These are phyloP conservation scores for Erodium maritimum DNA, from an alignment of 345 rosid species.

Conservation along the genomic window DNA sequence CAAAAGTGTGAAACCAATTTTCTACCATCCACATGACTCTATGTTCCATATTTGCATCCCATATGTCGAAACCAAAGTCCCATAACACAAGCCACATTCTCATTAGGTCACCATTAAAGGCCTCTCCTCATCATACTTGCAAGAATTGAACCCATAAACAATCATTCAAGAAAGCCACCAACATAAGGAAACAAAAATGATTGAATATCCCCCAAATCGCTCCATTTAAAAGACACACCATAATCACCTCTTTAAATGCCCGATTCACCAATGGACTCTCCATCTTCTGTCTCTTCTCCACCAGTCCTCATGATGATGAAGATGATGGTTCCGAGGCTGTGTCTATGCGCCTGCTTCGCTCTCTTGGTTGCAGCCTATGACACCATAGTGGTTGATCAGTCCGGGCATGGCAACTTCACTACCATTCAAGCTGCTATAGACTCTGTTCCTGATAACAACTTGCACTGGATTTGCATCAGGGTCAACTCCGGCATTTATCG, in stretches of 20 bases:
- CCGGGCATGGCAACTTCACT: constrained; percentile 8
- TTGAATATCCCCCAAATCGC: neutral
- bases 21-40: too few relatives aligned
- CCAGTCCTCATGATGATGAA: neutral
- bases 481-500: constrained; percentile 10
- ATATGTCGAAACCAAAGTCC: too few relatives aligned
- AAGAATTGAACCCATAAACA: too few relatives aligned
- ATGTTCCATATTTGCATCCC: too few relatives aligned
- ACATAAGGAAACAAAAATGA: too few relatives aligned
- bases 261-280: neutral
- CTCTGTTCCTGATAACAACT: constrained; percentile 6
- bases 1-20: too few relatives aligned
- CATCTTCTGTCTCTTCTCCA: neutral
- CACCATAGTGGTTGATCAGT: constrained; percentile 8
- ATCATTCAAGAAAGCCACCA: too few relatives aligned
- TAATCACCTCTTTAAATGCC: neutral
- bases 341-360: neutral
- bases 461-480: constrained; percentile 10
- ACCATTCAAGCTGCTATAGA: constrained; percentile 15
- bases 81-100: too few relatives aligned
- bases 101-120: too few relatives aligned
- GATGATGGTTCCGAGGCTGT: neutral
- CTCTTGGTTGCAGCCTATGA: neutral
- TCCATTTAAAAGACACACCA: too few relatives aligned
- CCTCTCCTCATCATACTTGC: too few relatives aligned